A percentile compares a stretch with the other conserved stretches of the same genome.
These are phyloP conservation scores for Carex arenaria DNA, from an alignment of 202 grass and related monocot species.

Conservation along the genomic window DNA sequence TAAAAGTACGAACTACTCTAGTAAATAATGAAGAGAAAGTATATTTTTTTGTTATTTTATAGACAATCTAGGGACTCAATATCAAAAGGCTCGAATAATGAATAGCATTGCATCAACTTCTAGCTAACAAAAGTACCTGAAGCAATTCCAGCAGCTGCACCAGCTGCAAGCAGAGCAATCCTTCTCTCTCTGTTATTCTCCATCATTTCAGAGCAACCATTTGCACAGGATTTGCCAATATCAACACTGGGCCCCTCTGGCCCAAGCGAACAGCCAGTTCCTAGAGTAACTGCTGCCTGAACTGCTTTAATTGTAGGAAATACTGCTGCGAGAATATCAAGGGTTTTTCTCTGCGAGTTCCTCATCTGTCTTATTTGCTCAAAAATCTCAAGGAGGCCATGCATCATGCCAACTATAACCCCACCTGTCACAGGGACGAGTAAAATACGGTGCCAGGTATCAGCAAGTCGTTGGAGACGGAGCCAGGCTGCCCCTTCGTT, in stretches of 20 bases:
- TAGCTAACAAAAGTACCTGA: constrained; percentile 52
- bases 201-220: constrained; percentile 99
- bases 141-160: constrained; percentile 97
- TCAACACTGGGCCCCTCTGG: constrained; percentile 97
- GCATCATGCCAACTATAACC: constrained; percentile 99
- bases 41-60: not conserved
- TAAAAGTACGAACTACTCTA: not conserved
- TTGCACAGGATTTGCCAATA: constrained; percentile 93
- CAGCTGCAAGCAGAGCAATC: constrained; percentile 94
- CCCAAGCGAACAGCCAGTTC: constrained; percentile 90
- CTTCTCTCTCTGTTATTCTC: constrained; percentile 93
- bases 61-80: not conserved
- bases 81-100: not conserved
- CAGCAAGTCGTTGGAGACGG: constrained; percentile 79
- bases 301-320: constrained; percentile 95
- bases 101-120: not conserved
- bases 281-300: constrained; percentile 86
- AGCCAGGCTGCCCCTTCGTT: constrained; percentile 94
- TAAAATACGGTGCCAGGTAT: constrained; percentile 98
- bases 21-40: not conserved
- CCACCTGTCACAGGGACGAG: constrained; percentile 95
- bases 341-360: constrained; percentile 71
- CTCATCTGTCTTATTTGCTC: constrained; percentile 84
- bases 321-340: constrained; percentile 67
- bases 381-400: constrained; percentile 95